phyloP scores from a whole-genome alignment of 352 stramenopile genomes.

The Stephanocyclus meneghinianus region DNA sequence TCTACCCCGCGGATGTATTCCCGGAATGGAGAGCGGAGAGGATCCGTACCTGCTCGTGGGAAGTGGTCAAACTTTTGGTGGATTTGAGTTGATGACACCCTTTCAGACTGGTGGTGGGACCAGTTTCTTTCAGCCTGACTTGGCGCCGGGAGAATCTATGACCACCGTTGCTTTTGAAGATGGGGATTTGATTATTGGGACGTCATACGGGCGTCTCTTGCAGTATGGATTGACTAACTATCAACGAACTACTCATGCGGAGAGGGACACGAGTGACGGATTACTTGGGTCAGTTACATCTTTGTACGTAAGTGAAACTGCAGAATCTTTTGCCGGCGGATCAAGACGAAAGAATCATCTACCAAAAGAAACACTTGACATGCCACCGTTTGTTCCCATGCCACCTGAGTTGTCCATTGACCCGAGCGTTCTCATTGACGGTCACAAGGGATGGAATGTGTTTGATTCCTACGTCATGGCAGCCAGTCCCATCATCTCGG shows the following conservation, averaged over 20 bases:
- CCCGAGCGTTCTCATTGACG: slow-evolving; percentile 50
- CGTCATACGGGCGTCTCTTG: slow-evolving; percentile 61
- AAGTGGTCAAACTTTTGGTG: slow-evolving; percentile 68
- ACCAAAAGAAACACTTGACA: slow-evolving; percentile 41
- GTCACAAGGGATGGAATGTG: slow-evolving; percentile 49
- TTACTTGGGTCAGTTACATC: not conserved
- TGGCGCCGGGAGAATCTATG: slow-evolving; percentile 66
- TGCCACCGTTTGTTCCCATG: slow-evolving; percentile 58
- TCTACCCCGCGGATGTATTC: slow-evolving; percentile 31
- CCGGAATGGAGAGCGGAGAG: not conserved
- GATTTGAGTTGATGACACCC: slow-evolving; percentile 71
- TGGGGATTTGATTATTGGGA: slow-evolving; percentile 62
- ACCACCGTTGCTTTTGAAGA: slow-evolving; percentile 57
- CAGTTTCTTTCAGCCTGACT: slow-evolving; percentile 59
- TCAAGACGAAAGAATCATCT: not conserved
- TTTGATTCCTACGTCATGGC: slow-evolving; percentile 65
- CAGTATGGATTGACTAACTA: slow-evolving; percentile 62
- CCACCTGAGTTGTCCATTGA: slow-evolving; percentile 60
- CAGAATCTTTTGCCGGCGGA: slow-evolving; percentile 2
- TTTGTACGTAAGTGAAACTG: not conserved
- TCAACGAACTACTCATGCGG: slow-evolving; percentile 33
- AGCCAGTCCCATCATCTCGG: slow-evolving; percentile 34
- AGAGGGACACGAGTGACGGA: not conserved
- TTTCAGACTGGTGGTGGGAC: slow-evolving; percentile 47
- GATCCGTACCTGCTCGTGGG: slow-evolving; percentile 46